Conservation (phyloP, 2,329 filamentous ascomycete genomes). For the Penicillium sp. region DNA sequence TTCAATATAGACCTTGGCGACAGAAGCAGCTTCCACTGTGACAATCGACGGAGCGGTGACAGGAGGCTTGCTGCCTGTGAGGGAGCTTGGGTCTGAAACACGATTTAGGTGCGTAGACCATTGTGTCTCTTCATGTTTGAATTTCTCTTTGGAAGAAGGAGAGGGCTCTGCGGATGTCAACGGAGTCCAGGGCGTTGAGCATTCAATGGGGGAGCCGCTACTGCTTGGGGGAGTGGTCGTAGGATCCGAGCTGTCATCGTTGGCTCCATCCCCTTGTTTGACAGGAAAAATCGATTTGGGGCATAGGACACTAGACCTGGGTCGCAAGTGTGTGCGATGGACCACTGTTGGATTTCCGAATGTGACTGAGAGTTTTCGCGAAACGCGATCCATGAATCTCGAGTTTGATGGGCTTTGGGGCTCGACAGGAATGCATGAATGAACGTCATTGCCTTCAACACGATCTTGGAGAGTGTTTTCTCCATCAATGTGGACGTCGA, state of each 20-base stretch:
- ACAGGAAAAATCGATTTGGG: slow-evolving; percentile 18
- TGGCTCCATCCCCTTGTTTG: slow-evolving; percentile 32
- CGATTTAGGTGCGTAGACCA: slow-evolving; percentile 1
- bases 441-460: not conserved
- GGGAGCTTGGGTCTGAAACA: not conserved
- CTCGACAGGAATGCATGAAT: not conserved
- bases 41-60: slow-evolving; percentile 37
- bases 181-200: slow-evolving; percentile 40
- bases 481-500: not conserved
- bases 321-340: slow-evolving; percentile 37
- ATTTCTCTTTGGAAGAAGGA: slow-evolving; percentile 21
- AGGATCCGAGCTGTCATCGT: slow-evolving; percentile 38
- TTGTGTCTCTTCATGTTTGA: not conserved
- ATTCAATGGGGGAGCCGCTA: slow-evolving; percentile 32
- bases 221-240: slow-evolving; percentile 32
- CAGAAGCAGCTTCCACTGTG: slow-evolving; percentile 76
- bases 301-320: slow-evolving; percentile 36
- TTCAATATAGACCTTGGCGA: slow-evolving; percentile 84
- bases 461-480: not conserved
- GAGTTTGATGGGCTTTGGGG: slow-evolving; percentile 30
- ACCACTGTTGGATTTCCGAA: slow-evolving; percentile 47
- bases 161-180: slow-evolving; percentile 38
- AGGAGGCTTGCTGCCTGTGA: not conserved
- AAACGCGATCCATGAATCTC: slow-evolving; percentile 36
- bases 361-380: slow-evolving; percentile 41